Conservation (phyloP, 805 yeast genomes). For the Wickerhamiella azymoides region DNA sequence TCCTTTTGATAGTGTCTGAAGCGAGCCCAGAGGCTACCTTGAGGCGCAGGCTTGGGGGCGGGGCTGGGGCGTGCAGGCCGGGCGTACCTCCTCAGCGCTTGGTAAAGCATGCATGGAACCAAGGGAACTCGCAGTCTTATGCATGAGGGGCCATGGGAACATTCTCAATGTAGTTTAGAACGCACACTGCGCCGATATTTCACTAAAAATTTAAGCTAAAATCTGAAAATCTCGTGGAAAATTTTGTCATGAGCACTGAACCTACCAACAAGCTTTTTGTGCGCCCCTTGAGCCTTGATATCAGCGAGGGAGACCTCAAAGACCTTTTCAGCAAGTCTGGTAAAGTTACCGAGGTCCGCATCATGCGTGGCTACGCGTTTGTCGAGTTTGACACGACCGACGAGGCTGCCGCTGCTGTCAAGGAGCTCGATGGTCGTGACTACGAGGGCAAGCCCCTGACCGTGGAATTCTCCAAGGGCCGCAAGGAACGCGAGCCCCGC, state of each 20-base stretch:
- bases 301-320: constrained; percentile 30
- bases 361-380: constrained; percentile 53
- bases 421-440: constrained; percentile 32
- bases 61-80: background rate
- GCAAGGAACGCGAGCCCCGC: constrained; percentile 15
- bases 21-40: background rate
- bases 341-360: constrained; percentile 39
- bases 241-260: background rate
- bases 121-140: too few relatives aligned
- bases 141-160: too few relatives aligned
- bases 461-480: constrained; percentile 25
- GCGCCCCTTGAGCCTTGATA: constrained; percentile 18
- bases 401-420: constrained; percentile 51
- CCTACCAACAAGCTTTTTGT: constrained; percentile 13
- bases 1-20: constrained; percentile 7
- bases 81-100: background rate
- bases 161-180: background rate
- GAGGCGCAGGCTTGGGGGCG: background rate
- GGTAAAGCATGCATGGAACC: background rate
- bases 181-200: background rate
- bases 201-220: background rate
- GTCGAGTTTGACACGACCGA: constrained; percentile 44
- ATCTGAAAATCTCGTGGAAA: background rate
- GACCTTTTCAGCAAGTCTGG: constrained; percentile 39
- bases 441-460: constrained; percentile 25